Evolutionary conservation across 2,329 filamentous ascomycete species (phyloP).

Genomic region (Neofusicoccum ribis): DNA sequence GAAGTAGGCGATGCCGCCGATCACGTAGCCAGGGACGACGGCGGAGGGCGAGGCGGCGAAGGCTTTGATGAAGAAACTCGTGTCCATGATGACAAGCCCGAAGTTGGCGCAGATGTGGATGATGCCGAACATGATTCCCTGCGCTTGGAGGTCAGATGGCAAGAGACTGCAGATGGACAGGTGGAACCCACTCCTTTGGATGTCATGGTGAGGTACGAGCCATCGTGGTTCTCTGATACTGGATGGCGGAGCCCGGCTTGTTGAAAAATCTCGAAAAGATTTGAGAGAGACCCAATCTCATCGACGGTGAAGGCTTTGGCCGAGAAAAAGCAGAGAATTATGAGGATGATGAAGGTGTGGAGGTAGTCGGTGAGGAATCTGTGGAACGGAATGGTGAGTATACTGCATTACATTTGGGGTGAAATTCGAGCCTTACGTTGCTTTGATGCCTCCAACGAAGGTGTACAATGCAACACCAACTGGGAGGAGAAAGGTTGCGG

Average conservation of each 20-base stretch:
- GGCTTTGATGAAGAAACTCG: slow-evolving; percentile 56
- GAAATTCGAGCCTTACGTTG: slow-evolving; percentile 22
- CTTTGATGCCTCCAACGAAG: slow-evolving; percentile 23
- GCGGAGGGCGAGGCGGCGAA: slow-evolving; percentile 49
- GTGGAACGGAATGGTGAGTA: not conserved
- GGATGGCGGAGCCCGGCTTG: slow-evolving; percentile 31
- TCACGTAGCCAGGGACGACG: slow-evolving; percentile 53
- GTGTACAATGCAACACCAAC: slow-evolving; percentile 31
- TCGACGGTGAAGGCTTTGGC: slow-evolving; percentile 49
- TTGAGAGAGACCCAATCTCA: slow-evolving; percentile 50
- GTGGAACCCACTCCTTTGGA: slow-evolving; percentile 38
- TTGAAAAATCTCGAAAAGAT: slow-evolving; percentile 54
- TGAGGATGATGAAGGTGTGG: slow-evolving; percentile 56
- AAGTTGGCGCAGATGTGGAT: slow-evolving; percentile 53
- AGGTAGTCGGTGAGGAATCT: slow-evolving; percentile 53
- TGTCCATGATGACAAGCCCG: slow-evolving; percentile 57
- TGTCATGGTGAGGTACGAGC: slow-evolving; percentile 58
- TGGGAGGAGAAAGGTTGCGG: slow-evolving; percentile 12
- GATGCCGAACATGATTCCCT: slow-evolving; percentile 54
- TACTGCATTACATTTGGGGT: not conserved
- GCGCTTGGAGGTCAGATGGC: not conserved
- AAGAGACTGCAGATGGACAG: no score
- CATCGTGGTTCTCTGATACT: slow-evolving; percentile 45
- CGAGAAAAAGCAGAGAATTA: slow-evolving; percentile 53
- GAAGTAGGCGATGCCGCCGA: slow-evolving; percentile 57